These are phyloP conservation scores for Taxillus chinensis DNA, from an alignment of 164 flowering plant genomes.

Conservation along the genomic window DNA sequence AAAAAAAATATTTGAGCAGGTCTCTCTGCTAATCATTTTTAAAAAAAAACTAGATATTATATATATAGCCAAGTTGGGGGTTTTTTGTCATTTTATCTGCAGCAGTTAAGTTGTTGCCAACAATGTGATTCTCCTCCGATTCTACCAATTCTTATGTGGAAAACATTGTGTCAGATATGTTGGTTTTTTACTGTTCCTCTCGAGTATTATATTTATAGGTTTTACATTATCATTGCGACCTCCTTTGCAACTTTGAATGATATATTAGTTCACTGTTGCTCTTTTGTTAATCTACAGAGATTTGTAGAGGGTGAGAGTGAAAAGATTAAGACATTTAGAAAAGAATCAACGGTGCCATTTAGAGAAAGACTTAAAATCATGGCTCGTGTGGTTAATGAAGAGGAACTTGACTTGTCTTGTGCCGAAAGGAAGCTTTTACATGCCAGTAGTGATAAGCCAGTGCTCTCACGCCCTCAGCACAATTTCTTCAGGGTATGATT, in stretches of 20 bases:
- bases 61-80: no score
- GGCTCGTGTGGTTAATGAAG: conserved; percentile 82
- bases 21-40: no score
- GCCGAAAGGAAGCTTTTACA: conserved; percentile 76
- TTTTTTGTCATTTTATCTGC: no score
- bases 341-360: conserved; percentile 59
- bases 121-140: no score
- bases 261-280: not conserved
- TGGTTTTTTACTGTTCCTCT: no score
- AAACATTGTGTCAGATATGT: no score
- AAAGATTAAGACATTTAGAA: conserved; percentile 73
- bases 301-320: conserved; percentile 83
- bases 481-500: conserved; percentile 56
- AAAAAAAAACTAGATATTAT: no score
- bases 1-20: no score
- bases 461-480: conserved; percentile 98
- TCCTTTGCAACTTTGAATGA: not conserved
- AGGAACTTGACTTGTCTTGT: conserved; percentile 62
- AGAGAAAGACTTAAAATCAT: conserved; percentile 89
- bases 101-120: no score
- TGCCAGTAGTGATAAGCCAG: conserved; percentile 93
- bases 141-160: no score
- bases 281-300: conserved; percentile 36
- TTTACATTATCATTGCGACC: not conserved
- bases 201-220: no score